phyloP scores from a whole-genome alignment of 2,329 filamentous ascomycete species.

The Pseudogymnoascus sp. region DNA sequence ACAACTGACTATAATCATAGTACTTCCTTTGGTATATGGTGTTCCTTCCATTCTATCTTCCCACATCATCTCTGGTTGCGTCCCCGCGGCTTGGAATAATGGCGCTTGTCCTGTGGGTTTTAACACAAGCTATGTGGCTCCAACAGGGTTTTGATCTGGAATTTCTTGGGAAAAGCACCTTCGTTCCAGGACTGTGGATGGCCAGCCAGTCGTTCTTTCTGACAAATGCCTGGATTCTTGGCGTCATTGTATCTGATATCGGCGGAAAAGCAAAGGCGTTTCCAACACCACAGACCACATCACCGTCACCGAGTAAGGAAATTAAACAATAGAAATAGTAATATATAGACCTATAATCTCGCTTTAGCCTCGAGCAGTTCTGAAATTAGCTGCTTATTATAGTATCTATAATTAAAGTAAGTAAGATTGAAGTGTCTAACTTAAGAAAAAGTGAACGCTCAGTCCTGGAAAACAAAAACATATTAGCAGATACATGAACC shows the following conservation, averaged over 20 bases:
- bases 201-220: conserved; percentile 72
- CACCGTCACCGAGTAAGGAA: background rate
- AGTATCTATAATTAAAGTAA: too few relatives aligned
- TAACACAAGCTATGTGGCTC: conserved; percentile 66
- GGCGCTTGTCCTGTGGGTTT: conserved; percentile 64
- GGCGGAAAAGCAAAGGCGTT: conserved; percentile 11
- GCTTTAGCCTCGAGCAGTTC: background rate
- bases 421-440: too few relatives aligned
- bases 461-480: too few relatives aligned
- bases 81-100: conserved; percentile 51
- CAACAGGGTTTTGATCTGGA: conserved; percentile 69
- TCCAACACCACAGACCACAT: background rate
- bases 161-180: conserved; percentile 73
- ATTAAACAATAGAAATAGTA: background rate
- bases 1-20: conserved; percentile 34
- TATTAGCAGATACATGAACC: too few relatives aligned
- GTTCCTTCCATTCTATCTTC: conserved; percentile 85
- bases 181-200: conserved; percentile 74
- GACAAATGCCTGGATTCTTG: conserved; percentile 80
- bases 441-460: too few relatives aligned
- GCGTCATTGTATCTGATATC: conserved; percentile 64
- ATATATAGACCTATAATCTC: background rate
- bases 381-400: too few relatives aligned
- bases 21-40: conserved; percentile 99
- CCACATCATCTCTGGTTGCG: conserved; percentile 61